A percentile compares a stretch with the other conserved stretches of the same genome.
phyloP scores from a whole-genome alignment of 23 red algal genomes.

The Gracilaria caudata region DNA sequence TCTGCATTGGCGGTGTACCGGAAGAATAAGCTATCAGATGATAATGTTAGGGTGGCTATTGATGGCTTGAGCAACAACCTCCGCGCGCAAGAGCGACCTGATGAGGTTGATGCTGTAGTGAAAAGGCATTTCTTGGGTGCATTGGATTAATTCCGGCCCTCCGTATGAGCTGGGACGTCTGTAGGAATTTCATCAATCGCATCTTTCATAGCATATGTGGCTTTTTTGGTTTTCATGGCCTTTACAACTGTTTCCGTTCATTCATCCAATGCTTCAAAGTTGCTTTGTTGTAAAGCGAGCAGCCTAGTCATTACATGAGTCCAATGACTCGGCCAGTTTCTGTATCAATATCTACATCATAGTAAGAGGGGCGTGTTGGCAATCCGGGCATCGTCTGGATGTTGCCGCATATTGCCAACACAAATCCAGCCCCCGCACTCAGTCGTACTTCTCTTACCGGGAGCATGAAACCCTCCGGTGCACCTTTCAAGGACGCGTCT shows the following conservation, averaged over 20 bases:
- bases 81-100: slow-evolving; percentile 57
- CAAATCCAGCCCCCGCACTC: slow-evolving; percentile 97
- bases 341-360: slow-evolving; percentile 94
- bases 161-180: background rate
- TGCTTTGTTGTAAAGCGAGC: background rate
- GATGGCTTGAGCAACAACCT: slow-evolving; percentile 76
- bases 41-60: slow-evolving; percentile 77
- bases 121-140: slow-evolving; percentile 70
- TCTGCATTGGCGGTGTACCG: slow-evolving; percentile 73
- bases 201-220: background rate
- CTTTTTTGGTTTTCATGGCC: background rate
- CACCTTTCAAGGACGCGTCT: slow-evolving; percentile 82
- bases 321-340: slow-evolving; percentile 82
- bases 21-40: slow-evolving; percentile 56
- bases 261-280: background rate
- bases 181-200: slow-evolving; percentile 1
- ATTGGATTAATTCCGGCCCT: slow-evolving; percentile 24
- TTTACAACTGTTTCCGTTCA: background rate
- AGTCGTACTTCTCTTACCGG: slow-evolving; percentile 90
- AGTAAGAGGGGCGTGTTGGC: slow-evolving; percentile 93
- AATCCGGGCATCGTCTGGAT: slow-evolving; percentile 99
- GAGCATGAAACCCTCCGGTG: slow-evolving; percentile 83
- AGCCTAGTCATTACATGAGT: slow-evolving; percentile 51
- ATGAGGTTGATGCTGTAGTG: slow-evolving; percentile 72
- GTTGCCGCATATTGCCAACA: slow-evolving; percentile 81